Evolutionary conservation across 1,284 basidiomycete genomes (phyloP).

Genomic region (Cryptococcus sp.): DNA sequence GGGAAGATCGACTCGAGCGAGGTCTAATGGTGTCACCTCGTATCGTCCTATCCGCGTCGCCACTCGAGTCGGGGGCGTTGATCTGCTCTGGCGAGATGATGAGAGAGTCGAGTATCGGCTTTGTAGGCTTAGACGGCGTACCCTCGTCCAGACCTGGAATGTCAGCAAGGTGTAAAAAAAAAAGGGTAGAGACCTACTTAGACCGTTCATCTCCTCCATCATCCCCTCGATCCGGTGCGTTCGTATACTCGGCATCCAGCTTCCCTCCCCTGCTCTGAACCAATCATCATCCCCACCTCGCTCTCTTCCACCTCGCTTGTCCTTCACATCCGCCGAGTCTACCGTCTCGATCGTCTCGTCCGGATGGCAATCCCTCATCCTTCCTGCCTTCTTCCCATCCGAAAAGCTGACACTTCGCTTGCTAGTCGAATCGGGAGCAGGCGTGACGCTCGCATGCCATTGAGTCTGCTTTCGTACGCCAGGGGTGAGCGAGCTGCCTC

Average conservation of each 20-base stretch:
- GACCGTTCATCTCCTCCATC: slow-evolving; percentile 63
- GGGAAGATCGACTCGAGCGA: slow-evolving; percentile 8
- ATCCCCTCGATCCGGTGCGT: slow-evolving; percentile 73
- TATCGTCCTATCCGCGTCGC: slow-evolving; percentile 10
- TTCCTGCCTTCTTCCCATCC: slow-evolving; percentile 78
- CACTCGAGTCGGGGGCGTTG: background rate
- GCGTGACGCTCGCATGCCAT: slow-evolving; percentile 38
- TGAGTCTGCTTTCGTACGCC: slow-evolving; percentile 43
- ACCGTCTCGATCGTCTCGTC: slow-evolving; percentile 10
- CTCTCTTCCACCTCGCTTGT: slow-evolving; percentile 6
- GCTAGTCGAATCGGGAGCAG: slow-evolving; percentile 37
- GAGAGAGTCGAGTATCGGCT: background rate
- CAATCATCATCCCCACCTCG: slow-evolving; percentile 46
- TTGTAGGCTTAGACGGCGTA: slow-evolving; percentile 58
- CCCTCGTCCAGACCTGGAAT: slow-evolving; percentile 47
- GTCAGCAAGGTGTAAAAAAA: slow-evolving; percentile 1
- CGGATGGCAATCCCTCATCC: slow-evolving; percentile 60
- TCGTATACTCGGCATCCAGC: slow-evolving; percentile 58
- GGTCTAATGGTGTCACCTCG: slow-evolving; percentile 5
- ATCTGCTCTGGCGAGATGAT: slow-evolving; percentile 2
- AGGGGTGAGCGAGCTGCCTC: slow-evolving; percentile 31
- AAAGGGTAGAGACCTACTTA: slow-evolving; percentile 50
- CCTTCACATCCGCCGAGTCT: slow-evolving; percentile 10
- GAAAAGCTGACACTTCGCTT: slow-evolving; percentile 89
- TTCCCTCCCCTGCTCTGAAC: slow-evolving; percentile 24